A percentile compares a stretch with the other conserved stretches of the same genome.
These are phyloP conservation scores for Neoascochyta sp. DNA, from an alignment of 2,329 filamentous ascomycete species.

Conservation along the genomic window DNA sequence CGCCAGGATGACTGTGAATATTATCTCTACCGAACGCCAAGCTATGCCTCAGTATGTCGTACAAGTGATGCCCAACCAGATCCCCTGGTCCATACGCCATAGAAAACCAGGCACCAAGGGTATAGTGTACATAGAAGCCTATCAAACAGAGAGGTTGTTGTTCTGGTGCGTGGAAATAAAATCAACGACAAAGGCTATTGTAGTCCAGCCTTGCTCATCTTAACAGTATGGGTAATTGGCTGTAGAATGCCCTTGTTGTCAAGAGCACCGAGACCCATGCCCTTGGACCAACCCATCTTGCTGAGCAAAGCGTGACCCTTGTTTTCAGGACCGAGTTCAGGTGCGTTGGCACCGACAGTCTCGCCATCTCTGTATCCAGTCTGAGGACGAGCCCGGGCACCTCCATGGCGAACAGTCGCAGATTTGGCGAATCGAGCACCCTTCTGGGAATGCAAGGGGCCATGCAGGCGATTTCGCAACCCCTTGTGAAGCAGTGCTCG, in stretches of 20 bases:
- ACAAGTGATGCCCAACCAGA: too few species aligned
- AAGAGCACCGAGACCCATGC: conserved; percentile 73
- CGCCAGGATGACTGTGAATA: too few species aligned
- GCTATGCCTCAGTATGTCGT: too few species aligned
- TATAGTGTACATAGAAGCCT: too few species aligned
- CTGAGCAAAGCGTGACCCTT: conserved; percentile 83
- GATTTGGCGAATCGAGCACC: conserved; percentile 8
- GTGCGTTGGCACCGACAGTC: conserved; percentile 77
- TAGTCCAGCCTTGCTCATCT: conserved; percentile 78
- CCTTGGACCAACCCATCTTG: conserved; percentile 94
- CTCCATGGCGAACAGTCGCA: conserved; percentile 9
- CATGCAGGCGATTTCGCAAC: conserved; percentile 42
- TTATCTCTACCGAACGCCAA: too few species aligned
- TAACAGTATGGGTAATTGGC: conserved; percentile 82
- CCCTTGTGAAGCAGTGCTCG: conserved; percentile 47
- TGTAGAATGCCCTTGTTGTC: conserved; percentile 87
- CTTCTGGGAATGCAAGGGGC: conserved; percentile 9
- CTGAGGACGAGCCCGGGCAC: conserved; percentile 13
- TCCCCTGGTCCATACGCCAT: too few species aligned
- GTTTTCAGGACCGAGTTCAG: conserved; percentile 78
- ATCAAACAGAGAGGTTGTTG: too few species aligned
- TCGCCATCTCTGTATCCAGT: conserved; percentile 73
- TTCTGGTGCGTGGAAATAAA: too few species aligned
- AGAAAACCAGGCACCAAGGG: too few species aligned
- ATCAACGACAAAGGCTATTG: conserved; percentile 10